A percentile compares a stretch with the other conserved stretches of the same genome.
Evolutionary conservation across 257 asterid genomes (phyloP).

Genomic region (Gynochthodes officinalis): DNA sequence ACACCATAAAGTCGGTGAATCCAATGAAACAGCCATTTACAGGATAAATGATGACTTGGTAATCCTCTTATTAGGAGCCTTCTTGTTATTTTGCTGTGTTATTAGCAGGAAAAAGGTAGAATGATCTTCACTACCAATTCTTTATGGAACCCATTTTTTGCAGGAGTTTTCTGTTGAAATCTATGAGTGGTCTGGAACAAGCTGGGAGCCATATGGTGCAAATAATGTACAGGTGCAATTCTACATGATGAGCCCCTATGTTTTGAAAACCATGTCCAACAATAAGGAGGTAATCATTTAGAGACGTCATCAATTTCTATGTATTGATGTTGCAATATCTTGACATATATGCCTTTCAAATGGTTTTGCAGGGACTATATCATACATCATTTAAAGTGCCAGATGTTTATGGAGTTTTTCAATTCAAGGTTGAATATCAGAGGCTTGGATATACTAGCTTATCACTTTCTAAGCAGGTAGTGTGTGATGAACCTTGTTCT

Average conservation of each 20-base stretch:
- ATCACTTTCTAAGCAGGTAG: conserved; percentile 77
- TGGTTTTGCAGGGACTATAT: conserved; percentile 53
- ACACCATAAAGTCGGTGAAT: conserved; percentile 70
- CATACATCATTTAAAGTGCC: conserved; percentile 82
- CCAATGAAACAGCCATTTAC: conserved; percentile 70
- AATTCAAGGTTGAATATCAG: conserved; percentile 79
- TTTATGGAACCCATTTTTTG: background rate
- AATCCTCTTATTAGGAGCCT: conserved; percentile 15
- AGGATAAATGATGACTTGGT: conserved; percentile 91
- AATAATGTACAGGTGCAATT: conserved; percentile 85
- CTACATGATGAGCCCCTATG: conserved; percentile 91
- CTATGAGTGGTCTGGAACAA: conserved; percentile 73
- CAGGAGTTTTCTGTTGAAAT: conserved; percentile 73
- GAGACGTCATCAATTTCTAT: background rate
- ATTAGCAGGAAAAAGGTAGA: background rate
- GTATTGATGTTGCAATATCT: background rate
- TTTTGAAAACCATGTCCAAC: conserved; percentile 70
- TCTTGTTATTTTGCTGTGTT: background rate
- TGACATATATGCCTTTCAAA: background rate
- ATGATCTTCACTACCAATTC: background rate
- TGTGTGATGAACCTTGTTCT: background rate
- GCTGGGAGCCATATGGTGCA: conserved; percentile 79
- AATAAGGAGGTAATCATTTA: conserved; percentile 50
- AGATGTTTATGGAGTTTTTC: conserved; percentile 92
- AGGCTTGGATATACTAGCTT: conserved; percentile 70